phyloP scores from a whole-genome alignment of 192 early-diverging fungal species.

The Gigaspora rosea region DNA sequence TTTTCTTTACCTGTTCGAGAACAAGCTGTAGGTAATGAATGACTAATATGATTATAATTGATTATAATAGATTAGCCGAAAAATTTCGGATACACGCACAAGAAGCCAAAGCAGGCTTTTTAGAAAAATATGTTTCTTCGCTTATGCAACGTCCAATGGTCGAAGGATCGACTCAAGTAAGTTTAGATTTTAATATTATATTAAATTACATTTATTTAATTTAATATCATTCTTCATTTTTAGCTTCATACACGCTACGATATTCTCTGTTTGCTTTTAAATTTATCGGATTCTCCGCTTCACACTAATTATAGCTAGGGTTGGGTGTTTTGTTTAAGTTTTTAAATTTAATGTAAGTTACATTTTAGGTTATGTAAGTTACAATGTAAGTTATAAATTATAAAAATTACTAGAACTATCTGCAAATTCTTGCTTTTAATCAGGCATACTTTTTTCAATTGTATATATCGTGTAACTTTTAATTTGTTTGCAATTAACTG shows the following conservation, averaged over 20 bases:
- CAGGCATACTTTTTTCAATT: too few relatives aligned
- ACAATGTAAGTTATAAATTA: too few relatives aligned
- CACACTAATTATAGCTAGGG: not conserved
- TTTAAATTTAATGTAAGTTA: too few relatives aligned
- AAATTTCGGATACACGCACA: slow-evolving; percentile 20
- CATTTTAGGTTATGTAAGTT: too few relatives aligned
- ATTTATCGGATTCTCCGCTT: slow-evolving; percentile 2
- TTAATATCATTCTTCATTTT: not conserved
- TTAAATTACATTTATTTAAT: not conserved
- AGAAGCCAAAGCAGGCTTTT: not conserved
- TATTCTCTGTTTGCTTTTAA: not conserved
- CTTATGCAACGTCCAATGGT: not conserved
- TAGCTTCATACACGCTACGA: slow-evolving; percentile 1
- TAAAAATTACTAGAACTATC: too few relatives aligned
- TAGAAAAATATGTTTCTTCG: not conserved
- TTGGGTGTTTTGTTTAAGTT: too few relatives aligned
- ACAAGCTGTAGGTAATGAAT: too few relatives aligned
- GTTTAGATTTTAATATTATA: not conserved
- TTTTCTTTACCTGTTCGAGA: too few relatives aligned
- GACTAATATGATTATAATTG: not conserved
- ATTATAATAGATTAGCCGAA: not conserved
- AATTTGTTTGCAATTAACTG: too few relatives aligned
- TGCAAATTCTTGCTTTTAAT: too few relatives aligned
- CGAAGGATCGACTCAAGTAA: not conserved
- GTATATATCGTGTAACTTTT: too few relatives aligned